A percentile compares a stretch with the other conserved stretches of the same genome.
These are phyloP conservation scores for Penicillium canescens DNA, from an alignment of 495 filamentous ascomycete genomes.

Conservation along the genomic window DNA sequence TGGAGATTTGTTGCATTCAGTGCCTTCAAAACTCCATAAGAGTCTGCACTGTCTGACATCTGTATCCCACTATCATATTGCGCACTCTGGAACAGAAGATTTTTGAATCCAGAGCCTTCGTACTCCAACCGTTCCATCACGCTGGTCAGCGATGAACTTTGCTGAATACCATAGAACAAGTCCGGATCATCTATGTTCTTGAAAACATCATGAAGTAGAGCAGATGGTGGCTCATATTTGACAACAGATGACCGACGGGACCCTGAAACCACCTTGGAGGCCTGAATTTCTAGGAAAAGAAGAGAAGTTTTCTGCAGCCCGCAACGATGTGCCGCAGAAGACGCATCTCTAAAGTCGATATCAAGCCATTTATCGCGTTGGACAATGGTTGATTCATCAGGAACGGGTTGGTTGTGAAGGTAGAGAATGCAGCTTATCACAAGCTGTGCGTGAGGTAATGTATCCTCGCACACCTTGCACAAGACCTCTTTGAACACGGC, in stretches of 20 bases:
- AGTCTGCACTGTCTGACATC: conserved; percentile 50
- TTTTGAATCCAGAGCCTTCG: conserved; percentile 84
- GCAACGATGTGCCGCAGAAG: conserved; percentile 76
- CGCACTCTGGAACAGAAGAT: conserved; percentile 88
- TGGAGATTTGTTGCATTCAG: conserved; percentile 49
- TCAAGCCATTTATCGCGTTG: conserved; percentile 86
- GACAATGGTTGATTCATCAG: conserved; percentile 70
- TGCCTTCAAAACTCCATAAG: conserved; percentile 42
- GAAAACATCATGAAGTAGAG: conserved; percentile 77
- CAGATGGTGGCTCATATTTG: conserved; percentile 58
- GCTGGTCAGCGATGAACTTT: conserved; percentile 69
- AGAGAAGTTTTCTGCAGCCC: conserved; percentile 85
- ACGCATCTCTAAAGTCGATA: conserved; percentile 70
- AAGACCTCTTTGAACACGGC: conserved; percentile 40
- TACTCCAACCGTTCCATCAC: conserved; percentile 87
- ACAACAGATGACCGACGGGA: conserved; percentile 68
- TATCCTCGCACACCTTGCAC: conserved; percentile 29
- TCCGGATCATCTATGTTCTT: conserved; percentile 93
- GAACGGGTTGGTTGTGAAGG: conserved; percentile 76
- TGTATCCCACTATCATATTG: conserved; percentile 82
- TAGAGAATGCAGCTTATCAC: conserved; percentile 85
- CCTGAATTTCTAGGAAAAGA: conserved; percentile 75
- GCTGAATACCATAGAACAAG: conserved; percentile 90
- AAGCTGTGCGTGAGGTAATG: conserved; percentile 52
- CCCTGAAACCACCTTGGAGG: conserved; percentile 50